Evolutionary conservation across 768 basidiomycete genomes (phyloP).

Genomic region (Candolleomyces efflorescens): DNA sequence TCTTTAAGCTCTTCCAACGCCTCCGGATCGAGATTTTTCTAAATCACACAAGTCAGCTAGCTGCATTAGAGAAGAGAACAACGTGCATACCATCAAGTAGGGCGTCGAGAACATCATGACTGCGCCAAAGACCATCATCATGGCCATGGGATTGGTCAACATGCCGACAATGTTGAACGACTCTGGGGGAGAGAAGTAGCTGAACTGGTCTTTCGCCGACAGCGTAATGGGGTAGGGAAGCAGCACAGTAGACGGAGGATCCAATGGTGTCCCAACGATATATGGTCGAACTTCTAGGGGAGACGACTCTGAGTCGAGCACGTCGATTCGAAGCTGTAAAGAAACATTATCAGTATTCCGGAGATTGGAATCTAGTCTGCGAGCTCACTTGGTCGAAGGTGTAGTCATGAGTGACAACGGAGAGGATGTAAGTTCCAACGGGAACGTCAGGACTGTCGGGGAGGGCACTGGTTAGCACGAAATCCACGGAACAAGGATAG

Average conservation of each 20-base stretch:
- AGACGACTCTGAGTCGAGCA: slow-evolving; percentile 34
- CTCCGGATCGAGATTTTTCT: slow-evolving; percentile 69
- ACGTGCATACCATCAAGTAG: slow-evolving; percentile 59
- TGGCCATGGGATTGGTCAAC: slow-evolving; percentile 83
- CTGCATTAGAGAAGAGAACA: background rate
- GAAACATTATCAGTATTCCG: slow-evolving; percentile 7
- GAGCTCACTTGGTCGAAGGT: slow-evolving; percentile 64
- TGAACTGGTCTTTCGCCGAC: slow-evolving; percentile 48
- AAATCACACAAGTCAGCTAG: background rate
- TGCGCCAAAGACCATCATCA: slow-evolving; percentile 68
- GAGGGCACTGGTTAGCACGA: background rate
- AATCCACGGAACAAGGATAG: background rate
- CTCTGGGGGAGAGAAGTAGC: slow-evolving; percentile 65
- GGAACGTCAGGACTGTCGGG: slow-evolving; percentile 57
- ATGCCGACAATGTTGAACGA: slow-evolving; percentile 73
- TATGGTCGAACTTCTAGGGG: slow-evolving; percentile 55
- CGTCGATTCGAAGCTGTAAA: slow-evolving; percentile 63
- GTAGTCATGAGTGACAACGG: slow-evolving; percentile 62
- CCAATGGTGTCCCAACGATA: slow-evolving; percentile 62
- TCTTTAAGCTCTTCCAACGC: slow-evolving; percentile 86
- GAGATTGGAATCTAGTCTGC: background rate
- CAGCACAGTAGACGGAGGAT: slow-evolving; percentile 48
- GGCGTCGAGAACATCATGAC: slow-evolving; percentile 69
- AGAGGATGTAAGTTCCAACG: slow-evolving; percentile 66
- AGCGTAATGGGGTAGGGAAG: slow-evolving; percentile 63